Evolutionary conservation across 2,329 filamentous ascomycete genomes (phyloP).

Genomic region (Sporothrix inflata): DNA sequence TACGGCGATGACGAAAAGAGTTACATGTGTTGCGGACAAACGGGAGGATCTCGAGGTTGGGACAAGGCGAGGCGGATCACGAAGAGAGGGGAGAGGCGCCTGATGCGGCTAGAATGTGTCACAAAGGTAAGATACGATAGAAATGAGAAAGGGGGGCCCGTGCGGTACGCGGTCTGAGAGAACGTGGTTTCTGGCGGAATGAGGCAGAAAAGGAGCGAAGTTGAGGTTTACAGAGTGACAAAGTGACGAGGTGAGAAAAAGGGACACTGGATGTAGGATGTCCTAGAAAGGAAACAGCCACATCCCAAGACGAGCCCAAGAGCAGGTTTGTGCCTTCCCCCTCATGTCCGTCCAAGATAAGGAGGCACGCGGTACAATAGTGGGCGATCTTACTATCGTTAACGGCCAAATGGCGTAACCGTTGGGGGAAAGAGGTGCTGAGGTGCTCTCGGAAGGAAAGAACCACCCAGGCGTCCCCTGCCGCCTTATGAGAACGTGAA

Average conservation of each 20-base stretch:
- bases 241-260: background rate
- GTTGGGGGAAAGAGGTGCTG: background rate
- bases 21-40: constrained; percentile 4
- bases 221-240: background rate
- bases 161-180: background rate
- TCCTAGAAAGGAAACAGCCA: constrained; percentile 16
- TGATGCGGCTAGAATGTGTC: background rate
- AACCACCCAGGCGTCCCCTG: background rate
- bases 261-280: background rate
- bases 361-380: constrained; percentile 20
- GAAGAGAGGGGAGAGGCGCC: background rate
- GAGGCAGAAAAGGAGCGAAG: background rate
- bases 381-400: constrained; percentile 14
- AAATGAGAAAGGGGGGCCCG: background rate
- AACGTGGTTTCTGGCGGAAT: background rate
- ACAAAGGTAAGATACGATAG: background rate
- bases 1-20: background rate
- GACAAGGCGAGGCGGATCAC: background rate
- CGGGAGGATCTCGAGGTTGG: background rate
- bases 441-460: background rate
- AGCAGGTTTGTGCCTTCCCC: constrained; percentile 15
- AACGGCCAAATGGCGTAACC: constrained; percentile 15
- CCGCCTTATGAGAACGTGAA: constrained; percentile 10
- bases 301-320: background rate
- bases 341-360: constrained; percentile 22